Conservation (phyloP, 208 protist genomes). For the Acanthamoeba royreba region DNA sequence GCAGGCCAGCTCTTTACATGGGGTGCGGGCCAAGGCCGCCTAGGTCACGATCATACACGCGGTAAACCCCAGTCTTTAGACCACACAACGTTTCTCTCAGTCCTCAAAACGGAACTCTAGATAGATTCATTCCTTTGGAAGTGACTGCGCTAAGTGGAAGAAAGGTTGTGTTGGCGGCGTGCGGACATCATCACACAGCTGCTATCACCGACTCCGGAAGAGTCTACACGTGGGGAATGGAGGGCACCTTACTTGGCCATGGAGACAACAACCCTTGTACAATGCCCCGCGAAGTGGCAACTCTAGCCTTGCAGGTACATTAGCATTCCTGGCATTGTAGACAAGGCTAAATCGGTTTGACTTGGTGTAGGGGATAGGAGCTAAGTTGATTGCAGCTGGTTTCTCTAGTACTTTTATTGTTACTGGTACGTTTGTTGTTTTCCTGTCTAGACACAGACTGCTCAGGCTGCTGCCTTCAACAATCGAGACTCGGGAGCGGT, state of each 20-base stretch:
- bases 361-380: neutral
- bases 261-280: neutral
- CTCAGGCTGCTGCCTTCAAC: neutral
- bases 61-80: neutral
- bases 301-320: neutral
- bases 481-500: neutral
- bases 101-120: too few relatives aligned
- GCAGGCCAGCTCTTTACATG: neutral
- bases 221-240: neutral
- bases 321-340: too few relatives aligned
- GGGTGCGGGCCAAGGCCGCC: neutral
- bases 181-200: neutral
- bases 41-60: neutral
- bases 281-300: neutral
- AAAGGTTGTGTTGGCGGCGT: neutral
- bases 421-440: neutral
- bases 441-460: neutral
- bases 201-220: neutral
- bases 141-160: neutral
- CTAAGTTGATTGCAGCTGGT: neutral
- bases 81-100: too few relatives aligned
- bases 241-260: neutral
- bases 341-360: too few relatives aligned
- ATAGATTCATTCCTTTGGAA: neutral
- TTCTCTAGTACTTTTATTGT: neutral